phyloP scores from a whole-genome alignment of 768 basidiomycete species.

The Amanita pseudoporphyria region DNA sequence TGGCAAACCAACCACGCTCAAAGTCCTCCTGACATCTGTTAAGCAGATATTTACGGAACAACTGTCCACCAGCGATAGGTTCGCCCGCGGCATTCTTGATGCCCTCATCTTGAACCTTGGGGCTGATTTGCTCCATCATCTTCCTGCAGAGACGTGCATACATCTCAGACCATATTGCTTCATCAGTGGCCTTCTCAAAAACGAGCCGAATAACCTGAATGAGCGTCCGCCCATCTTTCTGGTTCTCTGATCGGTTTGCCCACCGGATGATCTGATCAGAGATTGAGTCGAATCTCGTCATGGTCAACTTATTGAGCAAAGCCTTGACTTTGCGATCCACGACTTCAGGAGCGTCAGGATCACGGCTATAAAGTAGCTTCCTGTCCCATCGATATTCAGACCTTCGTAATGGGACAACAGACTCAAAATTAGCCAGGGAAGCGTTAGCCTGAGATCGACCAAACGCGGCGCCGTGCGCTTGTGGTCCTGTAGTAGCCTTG shows the following conservation, averaged over 20 bases:
- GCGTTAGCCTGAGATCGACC: slow-evolving; percentile 21
- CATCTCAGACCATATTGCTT: slow-evolving; percentile 92
- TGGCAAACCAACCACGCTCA: slow-evolving; percentile 90
- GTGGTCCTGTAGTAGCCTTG: slow-evolving; percentile 26
- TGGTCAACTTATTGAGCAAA: too few species aligned
- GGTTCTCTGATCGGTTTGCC: slow-evolving; percentile 89
- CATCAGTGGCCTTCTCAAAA: slow-evolving; percentile 96
- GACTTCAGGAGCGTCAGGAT: slow-evolving; percentile 65
- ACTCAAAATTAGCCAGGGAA: slow-evolving; percentile 36
- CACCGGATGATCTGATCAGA: slow-evolving; percentile 91
- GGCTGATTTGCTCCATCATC: slow-evolving; percentile 79
- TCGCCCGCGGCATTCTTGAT: slow-evolving; percentile 76
- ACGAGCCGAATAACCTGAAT: slow-evolving; percentile 95
- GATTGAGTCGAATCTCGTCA: slow-evolving; percentile 88
- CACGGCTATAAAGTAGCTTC: slow-evolving; percentile 35
- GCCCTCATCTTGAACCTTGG: slow-evolving; percentile 81
- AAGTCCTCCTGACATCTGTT: slow-evolving; percentile 98
- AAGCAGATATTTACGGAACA: slow-evolving; percentile 95
- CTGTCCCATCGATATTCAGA: slow-evolving; percentile 80
- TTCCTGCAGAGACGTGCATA: too few species aligned
- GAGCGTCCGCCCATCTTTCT: slow-evolving; percentile 88
- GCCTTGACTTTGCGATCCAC: too few species aligned
- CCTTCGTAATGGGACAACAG: slow-evolving; percentile 65
- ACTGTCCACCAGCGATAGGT: slow-evolving; percentile 84
- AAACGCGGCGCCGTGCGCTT: slow-evolving; percentile 27